These are phyloP conservation scores for Pseudocercospora fijiensis DNA, from an alignment of 2,329 filamentous ascomycete species.

Conservation along the genomic window DNA sequence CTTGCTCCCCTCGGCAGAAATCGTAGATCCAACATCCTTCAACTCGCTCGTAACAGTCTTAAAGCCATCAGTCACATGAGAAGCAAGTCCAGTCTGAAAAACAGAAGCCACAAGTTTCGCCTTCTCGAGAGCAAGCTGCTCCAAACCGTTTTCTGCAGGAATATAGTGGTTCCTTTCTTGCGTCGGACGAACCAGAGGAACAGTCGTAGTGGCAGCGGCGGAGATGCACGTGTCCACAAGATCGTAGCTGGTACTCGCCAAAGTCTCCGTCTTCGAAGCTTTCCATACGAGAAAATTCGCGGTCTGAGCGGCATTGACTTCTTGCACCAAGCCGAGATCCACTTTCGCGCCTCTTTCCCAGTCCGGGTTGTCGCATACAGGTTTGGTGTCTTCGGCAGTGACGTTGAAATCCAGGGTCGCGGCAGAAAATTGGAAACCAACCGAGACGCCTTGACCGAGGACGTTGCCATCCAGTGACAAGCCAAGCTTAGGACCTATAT, in stretches of 20 bases:
- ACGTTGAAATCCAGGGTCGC: slow-evolving; percentile 8
- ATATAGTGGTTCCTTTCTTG: background rate
- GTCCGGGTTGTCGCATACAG: background rate
- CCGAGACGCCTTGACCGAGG: slow-evolving; percentile 9
- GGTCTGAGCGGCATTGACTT: slow-evolving; percentile 11
- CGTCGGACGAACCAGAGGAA: background rate
- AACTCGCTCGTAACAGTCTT: background rate
- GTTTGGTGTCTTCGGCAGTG: background rate
- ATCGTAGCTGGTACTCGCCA: slow-evolving; percentile 10
- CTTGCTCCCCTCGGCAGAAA: background rate
- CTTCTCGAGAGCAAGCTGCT: background rate
- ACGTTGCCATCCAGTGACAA: slow-evolving; percentile 11
- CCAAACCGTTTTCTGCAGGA: background rate
- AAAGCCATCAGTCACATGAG: background rate
- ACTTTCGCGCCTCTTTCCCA: slow-evolving; percentile 1
- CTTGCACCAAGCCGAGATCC: slow-evolving; percentile 8
- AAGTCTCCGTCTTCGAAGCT: background rate
- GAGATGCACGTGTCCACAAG: slow-evolving; percentile 4
- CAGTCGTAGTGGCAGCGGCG: background rate
- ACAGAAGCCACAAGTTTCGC: background rate
- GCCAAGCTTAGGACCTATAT: slow-evolving; percentile 8
- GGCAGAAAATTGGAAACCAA: slow-evolving; percentile 11
- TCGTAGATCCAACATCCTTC: background rate
- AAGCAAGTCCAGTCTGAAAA: background rate
- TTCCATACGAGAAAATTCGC: background rate